Conservation (phyloP, 768 basidiomycete genomes). For the Auricularia sp. region DNA sequence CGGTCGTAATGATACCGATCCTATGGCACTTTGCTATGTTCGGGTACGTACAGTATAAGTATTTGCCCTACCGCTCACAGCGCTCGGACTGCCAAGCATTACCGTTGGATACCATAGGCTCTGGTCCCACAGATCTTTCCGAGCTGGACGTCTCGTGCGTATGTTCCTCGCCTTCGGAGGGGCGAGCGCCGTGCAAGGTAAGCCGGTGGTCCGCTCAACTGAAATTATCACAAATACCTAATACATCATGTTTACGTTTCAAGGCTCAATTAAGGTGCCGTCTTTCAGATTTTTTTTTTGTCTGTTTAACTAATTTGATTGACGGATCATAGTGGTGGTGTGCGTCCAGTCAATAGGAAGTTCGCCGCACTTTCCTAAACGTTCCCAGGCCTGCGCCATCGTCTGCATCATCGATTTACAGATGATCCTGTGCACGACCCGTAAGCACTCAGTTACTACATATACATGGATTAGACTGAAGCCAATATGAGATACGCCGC, state of each 20-base stretch:
- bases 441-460: constrained; percentile 25
- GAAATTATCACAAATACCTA: too few species aligned
- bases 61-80: too few species aligned
- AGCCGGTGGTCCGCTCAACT: constrained; percentile 14
- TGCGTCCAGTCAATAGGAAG: background rate
- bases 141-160: constrained; percentile 45
- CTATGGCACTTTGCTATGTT: constrained; percentile 65
- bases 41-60: constrained; percentile 36
- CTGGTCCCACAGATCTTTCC: constrained; percentile 68
- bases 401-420: constrained; percentile 44
- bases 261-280: too few species aligned
- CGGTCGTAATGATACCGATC: constrained; percentile 40
- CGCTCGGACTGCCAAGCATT: background rate
- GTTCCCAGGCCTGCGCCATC: too few species aligned
- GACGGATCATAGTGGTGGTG: too few species aligned
- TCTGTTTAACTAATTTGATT: too few species aligned
- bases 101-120: constrained; percentile 63
- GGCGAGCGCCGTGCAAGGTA: constrained; percentile 67
- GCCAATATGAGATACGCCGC: constrained; percentile 49
- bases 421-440: constrained; percentile 61
- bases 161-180: constrained; percentile 57
- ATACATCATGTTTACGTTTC: too few species aligned
- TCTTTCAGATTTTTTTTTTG: too few species aligned
- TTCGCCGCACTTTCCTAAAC: background rate
- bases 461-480: background rate